Percentiles rank a stretch among this genome's conserved stretches.
phyloP scores from a whole-genome alignment of 164 flowering plant species.

The Brasenia schreberi region DNA sequence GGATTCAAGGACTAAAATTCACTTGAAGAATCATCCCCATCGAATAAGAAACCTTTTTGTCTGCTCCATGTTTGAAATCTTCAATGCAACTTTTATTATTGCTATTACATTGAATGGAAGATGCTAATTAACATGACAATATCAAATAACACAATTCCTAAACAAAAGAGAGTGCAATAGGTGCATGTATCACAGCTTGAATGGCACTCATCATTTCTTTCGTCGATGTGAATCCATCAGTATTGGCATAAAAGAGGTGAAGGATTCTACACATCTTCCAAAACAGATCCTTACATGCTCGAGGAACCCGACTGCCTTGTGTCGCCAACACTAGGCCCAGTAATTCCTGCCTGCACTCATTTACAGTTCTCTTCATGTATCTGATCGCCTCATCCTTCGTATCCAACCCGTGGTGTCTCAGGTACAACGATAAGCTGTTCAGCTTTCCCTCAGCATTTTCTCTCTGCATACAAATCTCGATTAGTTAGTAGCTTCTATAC shows the following conservation, averaged over 20 bases:
- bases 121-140: no score
- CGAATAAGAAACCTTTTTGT: no score
- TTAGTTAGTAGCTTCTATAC: no score
- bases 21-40: no score
- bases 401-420: conserved; percentile 20
- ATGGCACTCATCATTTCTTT: conserved; percentile 34
- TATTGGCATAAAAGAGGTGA: conserved; percentile 51
- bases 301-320: conserved; percentile 45
- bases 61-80: no score
- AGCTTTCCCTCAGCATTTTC: conserved; percentile 44
- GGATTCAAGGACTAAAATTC: no score
- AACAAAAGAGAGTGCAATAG: conserved; percentile 2
- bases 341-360: conserved; percentile 39
- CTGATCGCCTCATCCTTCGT: conserved; percentile 35
- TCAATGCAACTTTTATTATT: no score
- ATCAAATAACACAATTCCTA: no score
- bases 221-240: conserved; percentile 56
- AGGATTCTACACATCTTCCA: conserved; percentile 65
- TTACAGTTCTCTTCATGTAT: conserved; percentile 19
- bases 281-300: conserved; percentile 68
- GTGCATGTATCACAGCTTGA: conserved; percentile 25
- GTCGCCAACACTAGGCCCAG: conserved; percentile 41
- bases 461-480: conserved; percentile 9
- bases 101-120: no score
- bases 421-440: conserved; percentile 44